Base-by-base conservation (phyloP, 2,329 filamentous ascomycete genomes). In the Endothia cerciana region DNA sequence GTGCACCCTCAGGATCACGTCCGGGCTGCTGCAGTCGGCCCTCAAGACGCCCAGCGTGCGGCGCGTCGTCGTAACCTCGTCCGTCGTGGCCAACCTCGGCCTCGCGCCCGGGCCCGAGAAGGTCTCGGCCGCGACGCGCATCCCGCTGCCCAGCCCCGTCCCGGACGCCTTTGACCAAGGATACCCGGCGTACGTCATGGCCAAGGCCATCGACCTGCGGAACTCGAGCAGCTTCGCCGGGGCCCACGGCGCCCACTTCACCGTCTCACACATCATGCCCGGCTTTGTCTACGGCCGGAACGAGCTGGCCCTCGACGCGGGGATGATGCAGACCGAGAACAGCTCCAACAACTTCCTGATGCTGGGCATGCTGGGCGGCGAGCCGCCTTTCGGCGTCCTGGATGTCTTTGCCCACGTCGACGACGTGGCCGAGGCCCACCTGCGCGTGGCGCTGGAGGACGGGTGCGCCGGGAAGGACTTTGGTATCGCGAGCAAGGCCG, bases 271-370 rank as follows among this genome's bases (percentile, higher is more conserved):
- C 22, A 68, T 75, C 2, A n/a, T 72, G 0, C 73, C 73, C 8
- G 73, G 73, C 4, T 73, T 71, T 60, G 66, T 72, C 7, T 74
- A 74, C 58, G 73, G 73, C 1, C 70, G 73, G 41, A 73, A 75
- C 53, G 72, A 73, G 67, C 68, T 73, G 0, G 68, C 62, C 10
- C 71, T 71, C 28, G 67, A 73, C 59, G 58, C 72, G 22, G 56
- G 11, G 0, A 70, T 69, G 68, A 72, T 74, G 70, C 68, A 62
- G 22, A 38, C 67, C 5, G 65, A 69, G n/a, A 73, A 73, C 62
- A 74, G 72, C 67, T 73, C 73, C 25, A 74, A 74, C 62, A 72
- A 70, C 58, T 70, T 73, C 43, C 62, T 73, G 22, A 67, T 72
- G 68, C 45, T 68, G 45, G 70, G 45, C 10, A 65, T 75, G 40